These are phyloP conservation scores for Flueggea neowawraea DNA, from an alignment of 441 rosid genomes.

Conservation along the genomic window DNA sequence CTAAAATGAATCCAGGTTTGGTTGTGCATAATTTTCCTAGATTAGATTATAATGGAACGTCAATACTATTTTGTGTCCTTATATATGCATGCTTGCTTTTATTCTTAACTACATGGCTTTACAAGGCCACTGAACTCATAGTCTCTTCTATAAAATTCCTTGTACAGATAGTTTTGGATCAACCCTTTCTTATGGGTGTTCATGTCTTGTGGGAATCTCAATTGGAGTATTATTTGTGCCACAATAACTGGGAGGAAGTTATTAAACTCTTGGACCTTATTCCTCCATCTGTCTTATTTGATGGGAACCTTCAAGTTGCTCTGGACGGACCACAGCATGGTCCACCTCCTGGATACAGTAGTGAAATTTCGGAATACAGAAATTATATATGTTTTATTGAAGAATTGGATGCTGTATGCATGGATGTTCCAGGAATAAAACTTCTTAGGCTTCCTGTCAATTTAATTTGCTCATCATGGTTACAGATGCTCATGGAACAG, in stretches of 20 bases:
- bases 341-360: constrained; percentile 39
- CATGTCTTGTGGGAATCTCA: constrained; percentile 97
- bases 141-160: constrained; percentile 11
- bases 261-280: constrained; percentile 72
- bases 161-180: constrained; percentile 95
- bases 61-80: neutral
- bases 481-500: constrained; percentile 76
- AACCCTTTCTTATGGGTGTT: constrained; percentile 94
- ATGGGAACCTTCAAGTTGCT: constrained; percentile 79
- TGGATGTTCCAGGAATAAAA: constrained; percentile 85
- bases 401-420: constrained; percentile 78
- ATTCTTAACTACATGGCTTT: neutral
- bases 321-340: constrained; percentile 59
- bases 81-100: constrained; percentile 14
- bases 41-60: neutral
- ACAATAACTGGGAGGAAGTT: constrained; percentile 96
- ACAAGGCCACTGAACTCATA: constrained; percentile 1
- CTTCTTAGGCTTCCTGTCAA: constrained; percentile 62
- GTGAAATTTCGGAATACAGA: constrained; percentile 38
- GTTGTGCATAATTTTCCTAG: no score
- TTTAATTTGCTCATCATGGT: constrained; percentile 64
- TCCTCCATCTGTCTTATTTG: constrained; percentile 65
- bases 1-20: no score
- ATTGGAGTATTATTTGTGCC: constrained; percentile 83
- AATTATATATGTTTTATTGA: constrained; percentile 68